phyloP scores from a whole-genome alignment of 257 asterid genomes.

The Ballota nigra region DNA sequence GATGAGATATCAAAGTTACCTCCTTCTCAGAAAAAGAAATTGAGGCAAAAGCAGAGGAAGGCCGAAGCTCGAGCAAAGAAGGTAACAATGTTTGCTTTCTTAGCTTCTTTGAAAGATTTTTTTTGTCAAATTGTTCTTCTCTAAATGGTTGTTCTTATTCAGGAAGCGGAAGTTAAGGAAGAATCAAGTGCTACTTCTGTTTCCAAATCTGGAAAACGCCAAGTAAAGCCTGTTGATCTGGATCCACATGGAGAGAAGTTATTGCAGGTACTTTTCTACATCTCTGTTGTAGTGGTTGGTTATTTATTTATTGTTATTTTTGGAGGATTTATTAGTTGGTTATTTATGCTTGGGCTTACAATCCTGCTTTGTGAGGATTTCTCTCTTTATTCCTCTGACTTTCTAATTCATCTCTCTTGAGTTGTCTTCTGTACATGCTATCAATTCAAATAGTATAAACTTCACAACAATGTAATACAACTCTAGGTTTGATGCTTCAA shows the following conservation, averaged over 20 bases:
- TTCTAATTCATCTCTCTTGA: neutral
- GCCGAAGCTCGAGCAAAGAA: constrained; percentile 98
- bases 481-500: neutral
- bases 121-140: neutral
- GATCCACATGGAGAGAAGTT: constrained; percentile 95
- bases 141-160: constrained; percentile 28
- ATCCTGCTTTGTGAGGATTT: constrained; percentile 12
- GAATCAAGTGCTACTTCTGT: constrained; percentile 61
- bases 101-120: constrained; percentile 16
- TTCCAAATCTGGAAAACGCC: constrained; percentile 82
- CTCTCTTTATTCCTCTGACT: neutral
- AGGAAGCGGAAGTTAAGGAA: constrained; percentile 94
- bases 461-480: neutral
- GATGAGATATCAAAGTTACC: constrained; percentile 80
- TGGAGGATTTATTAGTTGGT: neutral
- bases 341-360: constrained; percentile 1
- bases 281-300: constrained; percentile 11
- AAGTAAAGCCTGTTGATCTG: constrained; percentile 73
- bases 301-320: neutral
- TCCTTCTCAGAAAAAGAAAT: constrained; percentile 89
- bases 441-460: neutral
- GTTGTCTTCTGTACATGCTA: neutral
- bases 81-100: constrained; percentile 37
- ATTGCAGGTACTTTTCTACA: constrained; percentile 54
- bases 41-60: constrained; percentile 91